A percentile compares a stretch with the other conserved stretches of the same genome.
phyloP scores from a whole-genome alignment of 805 yeast species.

The Metschnikowia colocasiae region DNA sequence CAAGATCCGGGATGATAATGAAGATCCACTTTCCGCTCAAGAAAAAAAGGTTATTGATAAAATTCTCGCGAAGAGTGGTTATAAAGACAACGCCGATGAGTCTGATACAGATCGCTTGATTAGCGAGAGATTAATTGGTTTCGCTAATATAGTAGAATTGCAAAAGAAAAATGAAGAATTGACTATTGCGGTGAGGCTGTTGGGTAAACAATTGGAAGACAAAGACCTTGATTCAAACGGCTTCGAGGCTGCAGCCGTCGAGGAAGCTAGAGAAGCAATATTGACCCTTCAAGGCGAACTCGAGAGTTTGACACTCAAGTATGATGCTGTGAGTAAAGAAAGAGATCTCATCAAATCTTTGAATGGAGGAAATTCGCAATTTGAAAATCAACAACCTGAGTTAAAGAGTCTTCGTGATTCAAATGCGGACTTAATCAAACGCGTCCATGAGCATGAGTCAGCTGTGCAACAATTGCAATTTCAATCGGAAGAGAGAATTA shows the following conservation, averaged over 20 bases:
- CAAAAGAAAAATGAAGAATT: constrained; percentile 74
- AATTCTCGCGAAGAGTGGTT: constrained; percentile 42
- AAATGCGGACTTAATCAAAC: constrained; percentile 30
- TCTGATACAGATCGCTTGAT: constrained; percentile 73
- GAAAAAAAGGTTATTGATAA: constrained; percentile 65
- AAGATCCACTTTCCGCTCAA: constrained; percentile 56
- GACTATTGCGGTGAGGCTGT: constrained; percentile 60
- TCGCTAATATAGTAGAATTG: constrained; percentile 62
- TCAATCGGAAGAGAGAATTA: constrained; percentile 43
- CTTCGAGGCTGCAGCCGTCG: constrained; percentile 47
- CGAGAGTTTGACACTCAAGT: constrained; percentile 45
- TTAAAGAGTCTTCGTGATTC: constrained; percentile 24
- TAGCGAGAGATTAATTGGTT: constrained; percentile 68
- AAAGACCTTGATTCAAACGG: constrained; percentile 47
- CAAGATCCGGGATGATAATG: constrained; percentile 51
- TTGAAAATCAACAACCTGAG: constrained; percentile 15
- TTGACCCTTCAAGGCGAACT: constrained; percentile 58
- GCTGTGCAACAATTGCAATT: constrained; percentile 29
- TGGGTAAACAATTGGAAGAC: constrained; percentile 68
- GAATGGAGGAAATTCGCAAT: background rate
- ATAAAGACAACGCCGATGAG: constrained; percentile 27
- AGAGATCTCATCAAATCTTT: constrained; percentile 58
- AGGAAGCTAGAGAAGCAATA: constrained; percentile 69
- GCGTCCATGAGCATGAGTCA: constrained; percentile 37
- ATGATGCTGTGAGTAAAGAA: constrained; percentile 57